Evolutionary conservation across 2,329 filamentous ascomycete species (phyloP).

Genomic region (Botryotinia calthae): DNA sequence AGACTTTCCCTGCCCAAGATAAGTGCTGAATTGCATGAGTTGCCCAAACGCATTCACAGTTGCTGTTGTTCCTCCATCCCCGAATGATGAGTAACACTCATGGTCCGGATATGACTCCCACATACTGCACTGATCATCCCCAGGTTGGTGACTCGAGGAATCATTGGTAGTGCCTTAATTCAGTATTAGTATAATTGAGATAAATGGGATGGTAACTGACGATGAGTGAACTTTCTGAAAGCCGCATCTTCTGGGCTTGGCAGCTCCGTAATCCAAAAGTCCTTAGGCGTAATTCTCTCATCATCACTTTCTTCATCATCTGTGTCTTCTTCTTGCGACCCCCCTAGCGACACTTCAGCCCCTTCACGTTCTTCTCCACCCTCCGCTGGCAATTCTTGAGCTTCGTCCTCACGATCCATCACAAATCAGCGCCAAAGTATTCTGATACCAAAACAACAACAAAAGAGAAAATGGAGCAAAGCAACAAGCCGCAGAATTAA

Average conservation of each 20-base stretch:
- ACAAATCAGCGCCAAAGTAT: not conserved
- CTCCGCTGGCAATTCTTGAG: not conserved
- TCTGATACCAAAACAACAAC: not conserved
- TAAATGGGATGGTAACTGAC: not conserved
- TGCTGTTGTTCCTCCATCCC: not conserved
- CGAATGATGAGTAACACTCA: not conserved
- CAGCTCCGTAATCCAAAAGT: not conserved
- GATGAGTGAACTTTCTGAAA: not conserved
- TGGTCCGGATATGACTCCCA: not conserved
- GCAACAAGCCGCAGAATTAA: not conserved
- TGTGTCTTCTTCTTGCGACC: not conserved
- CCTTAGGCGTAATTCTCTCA: too few species aligned
- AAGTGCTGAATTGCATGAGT: not conserved
- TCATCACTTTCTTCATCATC: too few species aligned
- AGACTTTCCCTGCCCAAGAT: not conserved
- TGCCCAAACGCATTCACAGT: not conserved
- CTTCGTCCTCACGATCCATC: not conserved
- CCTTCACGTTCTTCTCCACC: not conserved
- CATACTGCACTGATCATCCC: not conserved
- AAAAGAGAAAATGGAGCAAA: not conserved
- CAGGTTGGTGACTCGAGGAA: not conserved
- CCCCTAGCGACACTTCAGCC: fast-evolving
- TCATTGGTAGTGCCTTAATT: not conserved
- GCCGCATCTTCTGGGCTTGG: not conserved
- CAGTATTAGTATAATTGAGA: not conserved